A percentile compares a stretch with the other conserved stretches of the same genome.
Evolutionary conservation across 176 grass and related monocot genomes (phyloP).

Genomic region (Sorghum bicolor): Sorghum_bicolor_NCBIv3 NC_012873.2:748501-749000

Average conservation of each 20-base stretch:
- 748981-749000: neutral
- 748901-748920: neutral
- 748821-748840: neutral
- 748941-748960: neutral
- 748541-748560: neutral
- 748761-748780: neutral
- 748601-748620: neutral
- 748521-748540: neutral
- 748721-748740: constrained; percentile 6
- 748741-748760: neutral
- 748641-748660: neutral
- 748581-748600: neutral
- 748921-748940: neutral
- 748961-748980: neutral
- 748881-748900: neutral
- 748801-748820: neutral
- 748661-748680: neutral
- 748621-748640: neutral
- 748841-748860: neutral
- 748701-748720: neutral
- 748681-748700: neutral
- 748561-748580: neutral
- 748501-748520: neutral
- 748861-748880: neutral
- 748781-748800: neutral